Base-by-base conservation (phyloP, 345 rosid genomes). In the Salix purpurea region DNA sequence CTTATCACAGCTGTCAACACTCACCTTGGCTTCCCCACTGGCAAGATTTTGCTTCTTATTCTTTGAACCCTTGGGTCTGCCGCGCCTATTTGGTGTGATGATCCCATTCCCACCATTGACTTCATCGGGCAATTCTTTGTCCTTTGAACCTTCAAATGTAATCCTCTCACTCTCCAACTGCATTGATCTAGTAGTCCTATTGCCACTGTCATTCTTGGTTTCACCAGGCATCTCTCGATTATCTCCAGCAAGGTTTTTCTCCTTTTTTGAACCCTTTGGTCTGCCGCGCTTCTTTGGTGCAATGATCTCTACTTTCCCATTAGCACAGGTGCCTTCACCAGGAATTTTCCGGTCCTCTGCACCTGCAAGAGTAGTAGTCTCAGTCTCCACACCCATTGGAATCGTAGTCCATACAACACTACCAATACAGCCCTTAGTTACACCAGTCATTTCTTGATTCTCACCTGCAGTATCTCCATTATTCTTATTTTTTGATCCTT, bases 61-160 rank as follows among this genome's bases (percentile, higher is more conserved):
- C 79, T 76, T 79, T 2, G 79, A 80, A 39, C 79, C 83, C 74
- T 76, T 71, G 16, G 82, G 82, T 72, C 81, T 80, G 30, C 81
- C 81, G 26, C 64, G 74, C 72, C 76, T 46, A 30, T 21, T 76
- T 74, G 39, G 34, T 15, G 21, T 58, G 0, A n/a, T 40, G 14
- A 36, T 23, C 46, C 12, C 48, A 14, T 37, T 60, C 36, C 75
- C 50, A 14, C 50, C 50, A 46, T 15, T 40, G 44, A 40, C 44
- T 40, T 40, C 44, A 10, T 40, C 44, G 12, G 14, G 44, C 44
- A 40, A 40, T 40, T 40, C 44, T 40, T 40, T 40, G 13, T 40
- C 13, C 44, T 10, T 40, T 40, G 44, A 2, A 40, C 4, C 44
- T 40, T 40, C 44, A 10, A 40, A 3, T 40, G 44, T 40, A 40